These are phyloP conservation scores for Podaxis sp. DNA, from an alignment of 768 basidiomycete genomes.

Conservation along the genomic window DNA sequence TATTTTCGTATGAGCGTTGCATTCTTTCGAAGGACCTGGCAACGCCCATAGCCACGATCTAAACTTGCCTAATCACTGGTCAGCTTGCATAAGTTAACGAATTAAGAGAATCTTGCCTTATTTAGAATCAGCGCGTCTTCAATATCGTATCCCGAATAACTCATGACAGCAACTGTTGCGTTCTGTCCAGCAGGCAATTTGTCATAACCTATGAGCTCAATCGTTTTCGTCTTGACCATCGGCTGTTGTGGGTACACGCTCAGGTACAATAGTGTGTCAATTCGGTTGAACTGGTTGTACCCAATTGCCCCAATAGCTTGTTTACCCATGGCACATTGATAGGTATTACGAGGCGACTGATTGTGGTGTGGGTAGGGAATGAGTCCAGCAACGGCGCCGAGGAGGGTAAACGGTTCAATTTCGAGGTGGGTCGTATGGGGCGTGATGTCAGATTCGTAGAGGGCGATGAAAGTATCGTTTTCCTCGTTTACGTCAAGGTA, in stretches of 20 bases:
- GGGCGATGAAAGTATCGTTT: conserved; percentile 94
- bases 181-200: conserved; percentile 97
- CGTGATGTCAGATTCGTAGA: conserved; percentile 88
- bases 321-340: conserved; percentile 99
- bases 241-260: conserved; percentile 98
- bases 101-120: conserved; percentile 48
- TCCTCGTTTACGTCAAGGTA: conserved; percentile 99
- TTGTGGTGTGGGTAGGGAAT: conserved; percentile 99
- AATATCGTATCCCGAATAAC: conserved; percentile 98
- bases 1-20: conserved; percentile 93
- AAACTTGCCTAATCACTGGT: conserved; percentile 69
- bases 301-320: conserved; percentile 99
- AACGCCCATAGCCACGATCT: conserved; percentile 96
- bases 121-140: conserved; percentile 98
- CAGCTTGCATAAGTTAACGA: background rate
- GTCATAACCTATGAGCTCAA: conserved; percentile 96
- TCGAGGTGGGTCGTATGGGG: conserved; percentile 90
- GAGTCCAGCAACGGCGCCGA: conserved; percentile 96
- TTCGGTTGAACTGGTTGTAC: conserved; percentile 96
- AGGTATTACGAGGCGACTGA: conserved; percentile 98
- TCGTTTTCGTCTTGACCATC: conserved; percentile 99
- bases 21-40: conserved; percentile 96
- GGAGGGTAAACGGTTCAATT: conserved; percentile 96
- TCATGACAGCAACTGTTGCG: conserved; percentile 98
- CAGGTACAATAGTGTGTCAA: conserved; percentile 97